phyloP scores from a whole-genome alignment of 2,329 filamentous ascomycete species.

The Fusarium piperis region DNA sequence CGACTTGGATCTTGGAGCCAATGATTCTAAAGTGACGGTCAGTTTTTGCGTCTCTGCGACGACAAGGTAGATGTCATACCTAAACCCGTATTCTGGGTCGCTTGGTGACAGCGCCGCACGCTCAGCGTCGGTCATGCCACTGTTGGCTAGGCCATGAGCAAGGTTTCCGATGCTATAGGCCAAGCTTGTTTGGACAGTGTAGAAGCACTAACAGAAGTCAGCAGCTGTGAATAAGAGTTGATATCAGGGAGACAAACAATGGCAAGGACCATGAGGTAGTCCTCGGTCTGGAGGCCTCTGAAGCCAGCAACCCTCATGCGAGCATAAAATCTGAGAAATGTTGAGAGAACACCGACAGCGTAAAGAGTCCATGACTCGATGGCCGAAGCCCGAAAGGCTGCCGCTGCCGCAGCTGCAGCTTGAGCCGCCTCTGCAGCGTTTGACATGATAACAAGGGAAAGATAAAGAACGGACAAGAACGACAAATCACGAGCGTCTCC shows the following conservation, averaged over 20 bases:
- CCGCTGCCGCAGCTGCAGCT: slow-evolving; percentile 17
- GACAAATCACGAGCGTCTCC: background rate
- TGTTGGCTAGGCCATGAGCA: slow-evolving; percentile 62
- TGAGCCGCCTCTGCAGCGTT: slow-evolving; percentile 2
- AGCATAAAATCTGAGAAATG: slow-evolving; percentile 44
- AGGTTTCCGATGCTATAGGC: slow-evolving; percentile 59
- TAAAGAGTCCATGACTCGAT: slow-evolving; percentile 45
- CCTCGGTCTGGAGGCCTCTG: slow-evolving; percentile 41
- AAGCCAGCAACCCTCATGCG: slow-evolving; percentile 38
- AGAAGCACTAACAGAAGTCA: slow-evolving; percentile 54
- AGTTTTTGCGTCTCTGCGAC: background rate
- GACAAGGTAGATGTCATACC: slow-evolving; percentile 27
- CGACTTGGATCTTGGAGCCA: slow-evolving; percentile 65
- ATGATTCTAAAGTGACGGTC: slow-evolving; percentile 48
- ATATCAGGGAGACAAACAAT: slow-evolving; percentile 11
- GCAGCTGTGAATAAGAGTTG: background rate
- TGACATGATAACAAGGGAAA: slow-evolving; percentile 1
- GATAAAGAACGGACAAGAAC: background rate
- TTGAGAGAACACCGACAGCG: slow-evolving; percentile 38
- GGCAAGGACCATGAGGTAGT: slow-evolving; percentile 42
- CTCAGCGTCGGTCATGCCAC: slow-evolving; percentile 61
- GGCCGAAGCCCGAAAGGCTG: slow-evolving; percentile 12
- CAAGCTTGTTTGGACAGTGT: slow-evolving; percentile 58
- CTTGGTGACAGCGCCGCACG: slow-evolving; percentile 53
- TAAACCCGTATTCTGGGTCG: slow-evolving; percentile 54